Conservation (phyloP, 176 grass and related monocot species). For the Zea luxurians region DNA sequence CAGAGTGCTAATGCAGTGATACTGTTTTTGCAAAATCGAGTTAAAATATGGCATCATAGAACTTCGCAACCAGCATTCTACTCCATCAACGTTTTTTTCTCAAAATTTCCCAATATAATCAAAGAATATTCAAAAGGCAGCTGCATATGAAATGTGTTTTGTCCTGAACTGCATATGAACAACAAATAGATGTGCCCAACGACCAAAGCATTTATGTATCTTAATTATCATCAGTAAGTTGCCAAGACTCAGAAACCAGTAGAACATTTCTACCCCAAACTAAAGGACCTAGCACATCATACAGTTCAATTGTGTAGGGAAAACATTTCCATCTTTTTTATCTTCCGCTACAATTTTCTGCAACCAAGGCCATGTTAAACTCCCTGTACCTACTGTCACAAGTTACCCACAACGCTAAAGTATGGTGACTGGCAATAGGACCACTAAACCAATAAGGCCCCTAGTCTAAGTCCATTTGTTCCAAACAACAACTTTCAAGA, state of each 20-base stretch:
- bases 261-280: constrained; percentile 11
- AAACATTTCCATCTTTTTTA: neutral
- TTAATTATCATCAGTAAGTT: neutral
- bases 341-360: constrained; percentile 13
- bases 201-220: neutral
- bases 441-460: neutral
- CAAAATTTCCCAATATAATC: neutral
- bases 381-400: neutral
- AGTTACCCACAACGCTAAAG: neutral
- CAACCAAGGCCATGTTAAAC: constrained; percentile 3
- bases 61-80: neutral
- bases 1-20: neutral
- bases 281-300: constrained; percentile 10
- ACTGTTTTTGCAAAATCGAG: neutral
- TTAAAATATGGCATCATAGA: neutral
- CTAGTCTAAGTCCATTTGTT: constrained; percentile 33
- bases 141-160: neutral
- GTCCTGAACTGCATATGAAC: constrained; percentile 1
- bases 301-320: neutral
- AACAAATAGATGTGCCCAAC: neutral
- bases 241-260: neutral
- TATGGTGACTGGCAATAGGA: neutral
- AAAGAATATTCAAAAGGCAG: neutral
- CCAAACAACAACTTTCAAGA: constrained; percentile 16
- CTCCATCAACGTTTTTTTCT: neutral